Percentiles rank a stretch among this genome's conserved stretches.
These are phyloP conservation scores for Anthracocystis panici-leucophaei DNA, from an alignment of 1,284 basidiomycete genomes.

Conservation along the genomic window DNA sequence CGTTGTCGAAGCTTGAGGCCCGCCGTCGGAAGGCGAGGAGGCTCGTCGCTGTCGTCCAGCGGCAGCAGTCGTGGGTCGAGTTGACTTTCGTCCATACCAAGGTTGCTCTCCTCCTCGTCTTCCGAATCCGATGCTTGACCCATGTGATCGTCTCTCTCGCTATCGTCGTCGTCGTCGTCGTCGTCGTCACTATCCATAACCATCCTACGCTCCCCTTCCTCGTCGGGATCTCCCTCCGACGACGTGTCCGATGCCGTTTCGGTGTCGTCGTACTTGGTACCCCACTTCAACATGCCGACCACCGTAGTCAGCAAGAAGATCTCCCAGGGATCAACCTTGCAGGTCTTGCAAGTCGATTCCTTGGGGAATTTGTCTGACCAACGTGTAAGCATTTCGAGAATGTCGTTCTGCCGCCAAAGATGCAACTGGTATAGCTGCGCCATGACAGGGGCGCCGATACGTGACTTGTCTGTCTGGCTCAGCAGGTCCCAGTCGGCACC, in stretches of 20 bases:
- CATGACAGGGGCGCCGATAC: conserved; percentile 6
- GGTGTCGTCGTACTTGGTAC: conserved; percentile 25
- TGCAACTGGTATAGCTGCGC: conserved; percentile 4
- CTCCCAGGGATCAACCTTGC: conserved; percentile 33
- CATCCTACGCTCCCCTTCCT: too few relatives aligned
- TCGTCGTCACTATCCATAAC: conserved; percentile 1
- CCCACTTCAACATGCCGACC: conserved; percentile 13
- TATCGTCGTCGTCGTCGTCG: conserved; percentile 6
- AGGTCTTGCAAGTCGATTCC: conserved; percentile 21
- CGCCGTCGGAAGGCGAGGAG: neutral
- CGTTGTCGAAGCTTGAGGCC: conserved; percentile 9
- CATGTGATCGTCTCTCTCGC: conserved; percentile 8
- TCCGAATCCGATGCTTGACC: neutral
- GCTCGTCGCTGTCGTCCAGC: conserved; percentile 9
- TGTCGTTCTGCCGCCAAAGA: neutral
- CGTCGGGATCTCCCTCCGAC: neutral
- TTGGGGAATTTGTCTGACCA: conserved; percentile 28
- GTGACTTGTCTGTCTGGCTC: neutral
- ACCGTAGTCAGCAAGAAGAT: conserved; percentile 22
- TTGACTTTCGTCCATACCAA: neutral
- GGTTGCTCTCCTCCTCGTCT: neutral
- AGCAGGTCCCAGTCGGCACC: conserved; percentile 14
- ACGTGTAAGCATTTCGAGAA: neutral
- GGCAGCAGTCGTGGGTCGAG: neutral
- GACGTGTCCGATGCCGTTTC: conserved; percentile 35